Conservation (phyloP, 805 yeast species). For the Candida nitratophila region DNA sequence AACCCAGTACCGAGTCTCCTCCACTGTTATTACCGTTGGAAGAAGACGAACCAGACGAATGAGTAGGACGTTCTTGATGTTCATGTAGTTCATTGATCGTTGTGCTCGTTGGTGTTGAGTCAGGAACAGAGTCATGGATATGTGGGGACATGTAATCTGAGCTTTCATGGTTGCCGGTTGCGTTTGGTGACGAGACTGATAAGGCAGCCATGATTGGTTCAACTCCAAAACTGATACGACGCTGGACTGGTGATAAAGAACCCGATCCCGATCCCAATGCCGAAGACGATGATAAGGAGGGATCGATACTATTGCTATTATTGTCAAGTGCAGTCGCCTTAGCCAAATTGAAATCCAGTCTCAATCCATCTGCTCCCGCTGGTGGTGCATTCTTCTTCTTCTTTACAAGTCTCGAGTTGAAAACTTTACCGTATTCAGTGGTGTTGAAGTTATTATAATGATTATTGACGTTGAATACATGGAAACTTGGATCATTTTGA, state of each 20-base stretch:
- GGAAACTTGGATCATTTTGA: not conserved
- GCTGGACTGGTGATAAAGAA: not conserved
- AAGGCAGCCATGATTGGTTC: conserved; percentile 17
- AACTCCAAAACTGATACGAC: conserved; percentile 19
- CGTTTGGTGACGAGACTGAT: not conserved
- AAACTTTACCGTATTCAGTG: no score
- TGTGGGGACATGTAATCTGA: not conserved
- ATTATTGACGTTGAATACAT: not conserved
- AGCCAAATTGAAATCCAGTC: not conserved
- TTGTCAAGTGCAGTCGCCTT: not conserved
- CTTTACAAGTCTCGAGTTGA: not conserved
- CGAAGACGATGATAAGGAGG: not conserved
- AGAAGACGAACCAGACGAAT: no score
- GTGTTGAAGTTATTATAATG: not conserved
- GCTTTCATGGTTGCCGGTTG: not conserved
- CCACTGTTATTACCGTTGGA: no score
- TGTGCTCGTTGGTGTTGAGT: not conserved
- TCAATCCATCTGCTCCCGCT: not conserved
- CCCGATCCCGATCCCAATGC: no score
- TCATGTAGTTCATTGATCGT: not conserved
- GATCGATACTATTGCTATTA: not conserved
- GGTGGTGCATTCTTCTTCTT: not conserved
- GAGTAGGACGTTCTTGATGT: no score
- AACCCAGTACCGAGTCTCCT: no score
- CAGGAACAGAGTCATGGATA: not conserved